Evolutionary conservation across 1,284 basidiomycete genomes (phyloP).

Genomic region (Ustilago bromivora): DNA sequence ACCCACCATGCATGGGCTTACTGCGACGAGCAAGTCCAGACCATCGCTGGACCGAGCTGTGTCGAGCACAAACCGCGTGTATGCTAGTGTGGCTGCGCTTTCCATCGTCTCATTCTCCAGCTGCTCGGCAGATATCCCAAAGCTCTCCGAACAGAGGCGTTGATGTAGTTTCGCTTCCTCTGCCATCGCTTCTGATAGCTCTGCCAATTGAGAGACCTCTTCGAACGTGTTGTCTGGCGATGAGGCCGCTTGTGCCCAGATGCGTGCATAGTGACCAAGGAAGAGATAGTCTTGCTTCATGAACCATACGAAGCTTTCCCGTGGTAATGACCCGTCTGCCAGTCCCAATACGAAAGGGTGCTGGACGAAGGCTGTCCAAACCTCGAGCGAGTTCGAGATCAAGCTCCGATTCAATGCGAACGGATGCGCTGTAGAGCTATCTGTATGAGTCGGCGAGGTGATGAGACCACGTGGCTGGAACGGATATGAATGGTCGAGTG

Average conservation of each 20-base stretch:
- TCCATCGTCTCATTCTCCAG: slow-evolving; percentile 54
- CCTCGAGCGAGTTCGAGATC: slow-evolving; percentile 54
- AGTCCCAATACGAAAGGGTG: slow-evolving; percentile 85
- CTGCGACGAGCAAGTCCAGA: slow-evolving; percentile 81
- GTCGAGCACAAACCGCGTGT: slow-evolving; percentile 66
- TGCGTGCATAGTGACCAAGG: slow-evolving; percentile 72
- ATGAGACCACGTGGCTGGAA: slow-evolving; percentile 69
- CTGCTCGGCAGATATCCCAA: slow-evolving; percentile 44
- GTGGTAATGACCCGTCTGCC: slow-evolving; percentile 78
- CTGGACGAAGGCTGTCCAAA: slow-evolving; percentile 71
- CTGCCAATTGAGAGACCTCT: slow-evolving; percentile 77
- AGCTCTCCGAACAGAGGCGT: slow-evolving; percentile 47
- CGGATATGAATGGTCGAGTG: slow-evolving; percentile 86
- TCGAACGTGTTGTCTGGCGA: slow-evolving; percentile 71
- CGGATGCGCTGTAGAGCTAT: slow-evolving; percentile 37
- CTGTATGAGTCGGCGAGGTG: slow-evolving; percentile 26
- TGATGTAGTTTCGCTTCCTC: slow-evolving; percentile 59
- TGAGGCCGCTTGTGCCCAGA: slow-evolving; percentile 76
- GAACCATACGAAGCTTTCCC: slow-evolving; percentile 82
- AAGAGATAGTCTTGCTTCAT: slow-evolving; percentile 77
- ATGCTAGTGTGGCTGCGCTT: slow-evolving; percentile 61
- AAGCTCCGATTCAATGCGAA: slow-evolving; percentile 49
- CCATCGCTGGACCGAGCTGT: slow-evolving; percentile 74
- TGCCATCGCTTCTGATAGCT: slow-evolving; percentile 71
- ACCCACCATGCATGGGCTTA: slow-evolving; percentile 87